Conservation (phyloP, 2,329 filamentous ascomycete genomes). For the Diaporthe caulivora region DNA sequence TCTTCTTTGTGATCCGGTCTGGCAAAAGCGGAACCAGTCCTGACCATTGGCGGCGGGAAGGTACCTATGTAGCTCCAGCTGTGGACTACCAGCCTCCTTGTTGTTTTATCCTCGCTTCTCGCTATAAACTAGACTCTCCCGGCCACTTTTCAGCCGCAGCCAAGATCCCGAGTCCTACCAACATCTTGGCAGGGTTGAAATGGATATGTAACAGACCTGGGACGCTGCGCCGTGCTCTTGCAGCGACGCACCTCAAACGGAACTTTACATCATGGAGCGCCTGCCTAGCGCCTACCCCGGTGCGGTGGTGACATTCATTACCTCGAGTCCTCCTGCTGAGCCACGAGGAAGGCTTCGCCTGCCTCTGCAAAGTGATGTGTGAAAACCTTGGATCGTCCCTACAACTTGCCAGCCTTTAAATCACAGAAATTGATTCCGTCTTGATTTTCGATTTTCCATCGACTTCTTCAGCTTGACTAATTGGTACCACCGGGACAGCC, state of each 20-base stretch:
- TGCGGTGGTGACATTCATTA: background rate
- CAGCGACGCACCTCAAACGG: background rate
- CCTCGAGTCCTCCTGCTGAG: background rate
- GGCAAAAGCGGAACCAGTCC: background rate
- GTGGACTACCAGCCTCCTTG: background rate
- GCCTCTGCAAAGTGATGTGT: background rate
- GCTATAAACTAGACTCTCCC: background rate
- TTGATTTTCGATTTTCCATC: background rate
- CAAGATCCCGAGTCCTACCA: background rate
- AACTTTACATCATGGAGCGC: background rate
- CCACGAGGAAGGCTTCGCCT: background rate
- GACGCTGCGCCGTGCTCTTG: background rate
- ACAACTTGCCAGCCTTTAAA: background rate
- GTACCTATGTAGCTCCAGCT: background rate
- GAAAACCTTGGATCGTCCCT: background rate
- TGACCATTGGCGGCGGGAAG: too few relatives aligned
- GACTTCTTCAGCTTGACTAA: background rate
- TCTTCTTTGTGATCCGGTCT: too few relatives aligned
- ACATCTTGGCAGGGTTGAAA: background rate
- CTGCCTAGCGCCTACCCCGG: background rate
- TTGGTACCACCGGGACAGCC: background rate
- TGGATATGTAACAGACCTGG: background rate
- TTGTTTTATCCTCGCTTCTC: too few relatives aligned
- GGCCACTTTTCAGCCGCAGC: background rate
- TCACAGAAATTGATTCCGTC: background rate